Conservation (phyloP, 192 early-diverging fungal genomes). For the Coemansia nantahalensis region DNA sequence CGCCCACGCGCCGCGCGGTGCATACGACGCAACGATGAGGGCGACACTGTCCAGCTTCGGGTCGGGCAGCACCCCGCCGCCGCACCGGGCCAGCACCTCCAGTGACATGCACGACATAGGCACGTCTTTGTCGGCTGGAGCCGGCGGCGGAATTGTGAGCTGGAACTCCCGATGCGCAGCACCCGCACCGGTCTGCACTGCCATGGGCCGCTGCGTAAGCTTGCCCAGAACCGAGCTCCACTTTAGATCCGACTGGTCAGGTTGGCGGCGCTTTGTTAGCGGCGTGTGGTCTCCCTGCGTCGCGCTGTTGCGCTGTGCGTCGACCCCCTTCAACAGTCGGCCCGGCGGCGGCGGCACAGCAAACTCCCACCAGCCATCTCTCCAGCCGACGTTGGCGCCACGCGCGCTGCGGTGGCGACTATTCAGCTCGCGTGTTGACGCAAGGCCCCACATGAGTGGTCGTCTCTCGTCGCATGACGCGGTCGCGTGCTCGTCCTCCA, state of each 20-base stretch:
- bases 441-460: constrained; percentile 20
- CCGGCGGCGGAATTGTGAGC: no score
- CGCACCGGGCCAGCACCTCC: constrained; percentile 22
- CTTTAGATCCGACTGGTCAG: constrained; percentile 45
- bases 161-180: neutral
- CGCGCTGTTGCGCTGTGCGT: no score
- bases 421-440: neutral
- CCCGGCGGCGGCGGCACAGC: constrained; percentile 31
- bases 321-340: no score
- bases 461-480: no score
- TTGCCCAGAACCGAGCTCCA: constrained; percentile 42
- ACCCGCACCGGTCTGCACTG: neutral
- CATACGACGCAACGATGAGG: constrained; percentile 27
- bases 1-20: neutral
- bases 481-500: no score
- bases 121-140: neutral
- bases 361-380: constrained; percentile 33
- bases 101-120: constrained; percentile 19
- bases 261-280: constrained; percentile 24
- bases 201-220: constrained; percentile 1
- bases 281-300: neutral
- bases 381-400: neutral
- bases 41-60: constrained; percentile 54
- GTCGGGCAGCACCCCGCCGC: no score
- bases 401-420: no score